Conservation (phyloP, 163 green algal species). For the Scenedesmus sp. region DNA sequence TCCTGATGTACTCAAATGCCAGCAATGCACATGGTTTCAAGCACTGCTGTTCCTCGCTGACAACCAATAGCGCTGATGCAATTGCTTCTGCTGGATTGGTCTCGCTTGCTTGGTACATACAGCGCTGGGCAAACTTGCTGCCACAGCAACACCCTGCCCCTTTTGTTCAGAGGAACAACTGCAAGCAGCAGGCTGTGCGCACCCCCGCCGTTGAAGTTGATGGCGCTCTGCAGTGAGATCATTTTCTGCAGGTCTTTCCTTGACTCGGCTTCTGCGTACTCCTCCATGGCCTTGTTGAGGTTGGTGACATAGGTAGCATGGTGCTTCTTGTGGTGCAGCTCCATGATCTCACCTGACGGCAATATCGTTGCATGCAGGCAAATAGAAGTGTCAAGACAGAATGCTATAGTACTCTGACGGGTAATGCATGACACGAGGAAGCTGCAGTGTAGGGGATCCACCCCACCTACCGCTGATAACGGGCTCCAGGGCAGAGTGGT, state of each 20-base stretch:
- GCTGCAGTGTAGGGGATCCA: background rate
- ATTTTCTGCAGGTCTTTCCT: conserved; percentile 87
- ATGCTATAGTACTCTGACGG: background rate
- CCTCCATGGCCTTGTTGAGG: conserved; percentile 90
- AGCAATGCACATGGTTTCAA: background rate
- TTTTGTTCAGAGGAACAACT: background rate
- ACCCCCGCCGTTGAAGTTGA: conserved; percentile 99
- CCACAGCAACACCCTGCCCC: background rate
- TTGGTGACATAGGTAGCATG: conserved; percentile 94
- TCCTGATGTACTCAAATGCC: background rate
- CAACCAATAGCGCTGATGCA: background rate
- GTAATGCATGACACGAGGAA: background rate
- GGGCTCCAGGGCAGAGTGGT: conserved; percentile 93
- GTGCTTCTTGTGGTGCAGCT: conserved; percentile 98
- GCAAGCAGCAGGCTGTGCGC: background rate
- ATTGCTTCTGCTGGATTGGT: background rate
- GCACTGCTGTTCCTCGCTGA: background rate
- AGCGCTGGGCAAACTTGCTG: too few species aligned
- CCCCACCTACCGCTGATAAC: conserved; percentile 79
- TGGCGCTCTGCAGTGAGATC: conserved; percentile 89
- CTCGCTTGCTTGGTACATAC: background rate
- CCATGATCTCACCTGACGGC: conserved; percentile 90
- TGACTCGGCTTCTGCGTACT: conserved; percentile 85
- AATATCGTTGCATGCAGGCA: background rate
- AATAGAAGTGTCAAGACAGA: background rate